Evolutionary conservation across 2,329 filamentous ascomycete species (phyloP).

Genomic region (Periglandula ipomoeae): DNA sequence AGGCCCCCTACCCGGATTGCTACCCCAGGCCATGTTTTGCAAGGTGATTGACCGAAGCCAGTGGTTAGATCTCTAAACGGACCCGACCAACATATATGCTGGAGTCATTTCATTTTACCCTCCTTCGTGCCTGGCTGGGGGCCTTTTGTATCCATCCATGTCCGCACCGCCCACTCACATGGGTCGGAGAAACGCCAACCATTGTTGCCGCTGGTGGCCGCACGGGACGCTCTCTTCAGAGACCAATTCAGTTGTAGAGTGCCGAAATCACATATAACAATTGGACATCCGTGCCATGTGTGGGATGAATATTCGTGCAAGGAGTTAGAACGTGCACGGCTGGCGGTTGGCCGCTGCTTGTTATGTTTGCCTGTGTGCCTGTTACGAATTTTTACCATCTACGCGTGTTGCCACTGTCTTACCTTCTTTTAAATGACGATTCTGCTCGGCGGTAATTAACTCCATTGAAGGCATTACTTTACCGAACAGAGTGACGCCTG

Average conservation of each 20-base stretch:
- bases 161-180: not conserved
- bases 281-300: too few relatives aligned
- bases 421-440: not conserved
- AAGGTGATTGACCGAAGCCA: too few relatives aligned
- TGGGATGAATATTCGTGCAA: not conserved
- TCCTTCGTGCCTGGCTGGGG: not conserved
- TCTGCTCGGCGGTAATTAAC: too few relatives aligned
- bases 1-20: too few relatives aligned
- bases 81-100: not conserved
- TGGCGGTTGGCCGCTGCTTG: not conserved
- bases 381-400: not conserved
- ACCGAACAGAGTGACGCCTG: too few relatives aligned
- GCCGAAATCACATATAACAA: too few relatives aligned
- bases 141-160: not conserved
- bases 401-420: not conserved
- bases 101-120: not conserved
- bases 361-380: not conserved
- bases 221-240: not conserved
- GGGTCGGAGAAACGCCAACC: not conserved
- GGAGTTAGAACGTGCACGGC: not conserved
- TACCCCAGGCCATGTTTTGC: too few relatives aligned
- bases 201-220: not conserved
- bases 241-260: too few relatives aligned
- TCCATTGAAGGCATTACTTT: too few relatives aligned
- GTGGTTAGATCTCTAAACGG: not conserved